Percentiles rank a stretch among this genome's conserved stretches.
These are phyloP conservation scores for Caryopteris hybrid DNA, from an alignment of 305 asterid genomes.

Conservation along the genomic window DNA sequence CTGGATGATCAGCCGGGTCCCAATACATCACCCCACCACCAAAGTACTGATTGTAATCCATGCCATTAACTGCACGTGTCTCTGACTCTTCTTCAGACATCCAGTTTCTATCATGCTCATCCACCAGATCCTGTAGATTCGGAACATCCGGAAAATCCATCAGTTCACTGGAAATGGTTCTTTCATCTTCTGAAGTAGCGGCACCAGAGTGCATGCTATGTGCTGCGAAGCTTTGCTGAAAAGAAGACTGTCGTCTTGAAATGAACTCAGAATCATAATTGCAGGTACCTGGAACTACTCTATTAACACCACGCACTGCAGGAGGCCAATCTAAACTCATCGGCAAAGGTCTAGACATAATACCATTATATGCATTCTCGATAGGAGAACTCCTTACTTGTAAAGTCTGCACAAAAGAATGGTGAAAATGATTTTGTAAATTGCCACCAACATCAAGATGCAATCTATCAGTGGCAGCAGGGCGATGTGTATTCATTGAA, in stretches of 20 bases:
- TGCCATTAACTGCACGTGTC: constrained; percentile 66
- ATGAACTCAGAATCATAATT: constrained; percentile 87
- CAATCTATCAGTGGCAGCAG: constrained; percentile 93
- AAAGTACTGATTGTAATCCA: constrained; percentile 90
- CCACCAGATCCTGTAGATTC: constrained; percentile 60
- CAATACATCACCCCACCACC: constrained; percentile 99
- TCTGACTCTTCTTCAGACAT: constrained; percentile 97
- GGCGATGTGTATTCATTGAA: constrained; percentile 57
- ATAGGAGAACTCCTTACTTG: constrained; percentile 69
- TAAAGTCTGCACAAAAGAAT: constrained; percentile 63
- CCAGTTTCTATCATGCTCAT: constrained; percentile 87
- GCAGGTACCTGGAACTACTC: constrained; percentile 66
- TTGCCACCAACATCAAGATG: constrained; percentile 96
- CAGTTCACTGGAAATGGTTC: constrained; percentile 58
- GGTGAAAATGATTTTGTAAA: constrained; percentile 84
- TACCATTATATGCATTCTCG: constrained; percentile 66
- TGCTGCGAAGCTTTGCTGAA: constrained; percentile 56
- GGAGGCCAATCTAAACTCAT: constrained; percentile 97
- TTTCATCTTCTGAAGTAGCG: constrained; percentile 79
- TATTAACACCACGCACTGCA: constrained; percentile 60
- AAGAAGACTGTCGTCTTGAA: constrained; percentile 71
- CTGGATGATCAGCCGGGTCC: constrained; percentile 91
- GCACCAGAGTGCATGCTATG: constrained; percentile 52
- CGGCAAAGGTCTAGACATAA: constrained; percentile 63
- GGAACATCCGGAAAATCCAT: constrained; percentile 58